These are phyloP conservation scores for Chrysochromulina parva DNA, from an alignment of 78 protist species.

Conservation along the genomic window DNA sequence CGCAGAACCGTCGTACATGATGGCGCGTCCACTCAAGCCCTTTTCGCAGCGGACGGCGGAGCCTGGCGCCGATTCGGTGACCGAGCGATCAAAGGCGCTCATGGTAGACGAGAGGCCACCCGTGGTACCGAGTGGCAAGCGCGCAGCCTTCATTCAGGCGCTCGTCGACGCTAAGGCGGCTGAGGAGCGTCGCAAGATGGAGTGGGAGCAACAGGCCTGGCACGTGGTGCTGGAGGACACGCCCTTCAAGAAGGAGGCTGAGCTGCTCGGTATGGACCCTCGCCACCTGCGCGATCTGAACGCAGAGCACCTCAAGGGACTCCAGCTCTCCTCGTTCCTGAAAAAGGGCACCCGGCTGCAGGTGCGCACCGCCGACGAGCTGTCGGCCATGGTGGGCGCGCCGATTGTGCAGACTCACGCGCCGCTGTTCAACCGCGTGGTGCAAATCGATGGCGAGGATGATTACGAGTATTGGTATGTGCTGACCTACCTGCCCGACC, in stretches of 20 bases:
- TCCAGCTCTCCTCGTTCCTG: neutral
- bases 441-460: neutral
- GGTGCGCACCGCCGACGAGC: neutral
- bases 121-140: slow-evolving; percentile 3
- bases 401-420: neutral
- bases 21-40: neutral
- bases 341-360: neutral
- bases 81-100: neutral
- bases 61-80: neutral
- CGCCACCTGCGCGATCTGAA: neutral
- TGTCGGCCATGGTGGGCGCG: too few species aligned
- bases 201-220: neutral
- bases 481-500: slow-evolving; percentile 20
- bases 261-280: neutral
- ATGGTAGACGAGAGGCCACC: neutral
- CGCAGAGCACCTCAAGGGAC: neutral
- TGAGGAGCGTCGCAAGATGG: neutral
- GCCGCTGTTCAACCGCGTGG: neutral
- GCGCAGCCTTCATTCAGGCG: neutral
- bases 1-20: slow-evolving; percentile 2
- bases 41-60: neutral
- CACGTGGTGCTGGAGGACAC: neutral
- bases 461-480: neutral
- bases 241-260: slow-evolving; percentile 1
- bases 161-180: neutral